Conservation (phyloP, 2,329 filamentous ascomycete species). For the Exophiala bonariae region DNA sequence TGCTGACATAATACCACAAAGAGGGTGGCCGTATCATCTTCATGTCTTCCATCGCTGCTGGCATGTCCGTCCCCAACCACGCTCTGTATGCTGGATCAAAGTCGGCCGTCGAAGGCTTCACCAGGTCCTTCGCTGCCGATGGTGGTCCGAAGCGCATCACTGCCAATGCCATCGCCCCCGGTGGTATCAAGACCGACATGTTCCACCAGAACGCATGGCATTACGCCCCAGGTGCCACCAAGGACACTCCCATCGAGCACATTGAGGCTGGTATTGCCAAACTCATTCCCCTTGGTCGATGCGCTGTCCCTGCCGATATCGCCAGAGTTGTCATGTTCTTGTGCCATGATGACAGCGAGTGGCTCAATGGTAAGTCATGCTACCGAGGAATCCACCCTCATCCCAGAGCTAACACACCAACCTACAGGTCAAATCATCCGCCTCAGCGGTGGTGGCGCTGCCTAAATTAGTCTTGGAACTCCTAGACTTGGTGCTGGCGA, state of each 20-base stretch:
- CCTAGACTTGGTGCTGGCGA: background rate
- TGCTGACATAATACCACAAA: slow-evolving; percentile 12
- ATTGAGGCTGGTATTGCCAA: slow-evolving; percentile 58
- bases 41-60: slow-evolving; percentile 58
- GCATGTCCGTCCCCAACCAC: slow-evolving; percentile 68
- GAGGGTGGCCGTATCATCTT: slow-evolving; percentile 55
- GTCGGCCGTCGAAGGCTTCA: slow-evolving; percentile 71
- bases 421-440: slow-evolving; percentile 25
- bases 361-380: slow-evolving; percentile 59
- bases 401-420: background rate
- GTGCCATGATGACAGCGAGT: slow-evolving; percentile 60
- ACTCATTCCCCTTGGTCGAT: slow-evolving; percentile 60
- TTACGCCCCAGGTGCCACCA: slow-evolving; percentile 59
- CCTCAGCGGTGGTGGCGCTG: slow-evolving; percentile 24
- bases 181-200: slow-evolving; percentile 76
- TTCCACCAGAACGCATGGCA: slow-evolving; percentile 70
- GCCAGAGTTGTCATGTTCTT: slow-evolving; percentile 59
- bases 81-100: slow-evolving; percentile 71
- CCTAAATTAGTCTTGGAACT: slow-evolving; percentile 11
- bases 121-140: slow-evolving; percentile 70
- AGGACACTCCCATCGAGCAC: slow-evolving; percentile 46
- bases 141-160: slow-evolving; percentile 68
- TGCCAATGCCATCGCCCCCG: slow-evolving; percentile 71
- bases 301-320: slow-evolving; percentile 60
- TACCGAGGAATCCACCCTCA: background rate